Base-by-base conservation (phyloP, 371 early-diverging fungal genomes). In the Chytridium lagenaria region DNA sequence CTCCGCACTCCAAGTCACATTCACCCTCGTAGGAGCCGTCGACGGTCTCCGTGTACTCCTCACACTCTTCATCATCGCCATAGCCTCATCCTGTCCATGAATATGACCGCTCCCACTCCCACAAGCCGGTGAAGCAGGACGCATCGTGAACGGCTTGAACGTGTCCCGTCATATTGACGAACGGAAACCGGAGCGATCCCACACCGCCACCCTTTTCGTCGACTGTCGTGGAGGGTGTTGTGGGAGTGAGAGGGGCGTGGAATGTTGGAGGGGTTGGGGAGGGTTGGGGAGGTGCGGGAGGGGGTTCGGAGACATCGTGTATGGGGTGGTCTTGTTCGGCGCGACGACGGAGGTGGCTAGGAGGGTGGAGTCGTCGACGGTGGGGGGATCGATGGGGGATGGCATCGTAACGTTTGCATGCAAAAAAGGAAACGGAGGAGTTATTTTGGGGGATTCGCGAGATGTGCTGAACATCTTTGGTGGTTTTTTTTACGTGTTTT, bases 81-180 rank as follows among this genome's bases (percentile, higher is more conserved):
- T 19, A 44, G 44, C 44, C 12, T 44, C 44, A 19, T 44, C 44
- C 44, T 44, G 44, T 19, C 44, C 44, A 7, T 12, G 12, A 44
- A 44, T 19, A 44, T 12, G n/a, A n/a, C n/a, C n/a, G n/a, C n/a
- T n/a, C n/a, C n/a, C n/a, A n/a, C n/a, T n/a, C n/a, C n/a, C n/a
- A n/a, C n/a, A n/a, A n/a, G n/a, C n/a, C n/a, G 10, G 63, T 61
- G 63, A 31, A 61, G 7, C n/a, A n/a, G n/a, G n/a, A n/a, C n/a
- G n/a, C n/a, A n/a, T n/a, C n/a, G 63, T 61, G 36, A 61, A 61
- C 3, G 63, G 63, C 34, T 16, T 22, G 63, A 61, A 61, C 36
- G 63, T 61, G 36, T 61, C 23, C 38, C 23, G 36, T 61, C 63
- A 34, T 61, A 61, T 23, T 61, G 63, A 15, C 63, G 3, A 12